Evolutionary conservation across 805 yeast species (phyloP), one percentile per base, ranked within the genome.

Genomic region (Peterozyma toletana): DNA sequence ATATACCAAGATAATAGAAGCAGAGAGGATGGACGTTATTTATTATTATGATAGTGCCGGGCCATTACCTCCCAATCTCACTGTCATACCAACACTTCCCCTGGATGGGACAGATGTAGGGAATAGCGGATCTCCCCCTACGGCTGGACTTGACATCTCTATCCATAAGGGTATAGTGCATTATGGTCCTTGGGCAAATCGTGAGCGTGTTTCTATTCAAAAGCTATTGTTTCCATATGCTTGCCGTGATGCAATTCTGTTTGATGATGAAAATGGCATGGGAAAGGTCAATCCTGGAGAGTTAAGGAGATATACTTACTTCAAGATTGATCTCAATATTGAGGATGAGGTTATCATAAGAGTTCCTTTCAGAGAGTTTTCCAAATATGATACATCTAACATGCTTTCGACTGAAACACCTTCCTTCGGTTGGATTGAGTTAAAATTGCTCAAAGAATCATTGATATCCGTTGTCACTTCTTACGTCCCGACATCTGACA

Each of bases 111-210:
- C 80, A 1, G 83, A 77, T 49, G 63, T 80, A 31, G 83, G 83
- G 4, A 77, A 78, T 47, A 68, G 75, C 31, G 85, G 80, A 3
- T 49, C 70, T 3, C 65, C 83, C 0, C 89, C 89, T 1, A 67
- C 66, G 38, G 68, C 71, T 56, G 90, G 90, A 0, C 52, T 83
- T 7, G 83, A 83, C 42, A 41, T 90, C 9, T 68, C 68, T 11
- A 50, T 87, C 2, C 68, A 74, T 2, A 73, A 75, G 43, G 79
- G 88, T 0, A 80, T 86, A 0, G 63, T 88, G 1, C 83, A 83
- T 51, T 90, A 87, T 56, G 99, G 99, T 0, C 96, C 99, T 0
- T 91, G 97, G 96, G 86, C 96, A 0, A 95, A 93, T 47, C 77
- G 91, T 33, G 95, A 93, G 59, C 60, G 96, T 14, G 70, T 69